A percentile compares a stretch with the other conserved stretches of the same genome.
Evolutionary conservation across 805 yeast species (phyloP).

Genomic region (Jamesozyma rosinii): DNA sequence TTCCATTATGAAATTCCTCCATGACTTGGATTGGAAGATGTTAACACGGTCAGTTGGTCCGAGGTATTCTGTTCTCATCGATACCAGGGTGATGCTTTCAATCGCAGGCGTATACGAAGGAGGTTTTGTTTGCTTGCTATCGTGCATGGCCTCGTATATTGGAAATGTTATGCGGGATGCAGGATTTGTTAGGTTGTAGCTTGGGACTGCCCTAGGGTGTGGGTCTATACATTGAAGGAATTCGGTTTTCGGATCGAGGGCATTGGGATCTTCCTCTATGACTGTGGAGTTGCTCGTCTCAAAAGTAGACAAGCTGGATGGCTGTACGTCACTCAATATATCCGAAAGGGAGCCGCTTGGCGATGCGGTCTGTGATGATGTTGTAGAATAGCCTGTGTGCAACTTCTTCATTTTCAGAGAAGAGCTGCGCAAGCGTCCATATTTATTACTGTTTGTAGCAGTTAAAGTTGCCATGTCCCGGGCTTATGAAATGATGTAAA

Average conservation of each 20-base stretch:
- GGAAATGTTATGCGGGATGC: constrained; percentile 26
- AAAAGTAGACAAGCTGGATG: background rate
- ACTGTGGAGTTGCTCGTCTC: background rate
- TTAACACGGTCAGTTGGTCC: constrained; percentile 65
- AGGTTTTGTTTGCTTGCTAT: constrained; percentile 31
- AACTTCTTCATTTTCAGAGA: background rate
- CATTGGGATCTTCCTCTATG: background rate
- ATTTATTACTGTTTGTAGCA: background rate
- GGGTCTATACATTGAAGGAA: constrained; percentile 32
- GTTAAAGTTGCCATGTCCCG: background rate
- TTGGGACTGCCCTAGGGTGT: constrained; percentile 30
- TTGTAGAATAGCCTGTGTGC: background rate
- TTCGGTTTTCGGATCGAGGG: constrained; percentile 3
- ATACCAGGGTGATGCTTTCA: constrained; percentile 45
- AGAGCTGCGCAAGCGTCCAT: background rate
- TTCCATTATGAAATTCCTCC: constrained; percentile 64
- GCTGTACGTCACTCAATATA: background rate
- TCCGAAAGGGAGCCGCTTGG: background rate
- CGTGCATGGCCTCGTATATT: constrained; percentile 46
- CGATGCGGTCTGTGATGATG: background rate
- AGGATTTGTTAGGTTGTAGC: constrained; percentile 21
- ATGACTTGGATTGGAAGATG: constrained; percentile 42
- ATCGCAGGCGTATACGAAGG: constrained; percentile 67
- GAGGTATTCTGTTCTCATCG: constrained; percentile 65
- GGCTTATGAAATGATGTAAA: too few species aligned